phyloP scores from a whole-genome alignment of 2,329 filamentous ascomycete species.

The Arachnomyces sp. region DNA sequence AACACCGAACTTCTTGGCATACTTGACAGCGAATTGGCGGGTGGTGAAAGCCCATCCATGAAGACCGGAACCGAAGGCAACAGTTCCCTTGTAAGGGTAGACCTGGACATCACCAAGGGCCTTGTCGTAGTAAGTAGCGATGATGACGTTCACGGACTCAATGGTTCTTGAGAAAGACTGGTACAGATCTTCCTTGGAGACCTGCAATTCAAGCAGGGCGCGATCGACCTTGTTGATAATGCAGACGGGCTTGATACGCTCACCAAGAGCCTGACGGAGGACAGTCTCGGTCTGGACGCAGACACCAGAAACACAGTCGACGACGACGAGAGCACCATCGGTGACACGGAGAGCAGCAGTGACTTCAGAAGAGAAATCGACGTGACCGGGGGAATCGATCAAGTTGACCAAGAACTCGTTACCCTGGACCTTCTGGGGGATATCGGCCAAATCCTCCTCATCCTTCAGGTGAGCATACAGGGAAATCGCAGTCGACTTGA shows the following conservation, averaged over 20 bases:
- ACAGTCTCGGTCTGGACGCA: slow-evolving; percentile 99
- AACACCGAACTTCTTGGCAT: slow-evolving; percentile 99
- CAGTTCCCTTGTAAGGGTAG: slow-evolving; percentile 93
- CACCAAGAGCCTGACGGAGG: slow-evolving; percentile 94
- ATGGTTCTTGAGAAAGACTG: slow-evolving; percentile 99
- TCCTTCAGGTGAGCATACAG: slow-evolving; percentile 80
- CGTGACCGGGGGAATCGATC: slow-evolving; percentile 99
- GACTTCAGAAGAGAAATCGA: slow-evolving; percentile 99
- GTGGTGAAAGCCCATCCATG: slow-evolving; percentile 99
- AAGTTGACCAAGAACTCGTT: slow-evolving; percentile 99
- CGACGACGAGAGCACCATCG: slow-evolving; percentile 97
- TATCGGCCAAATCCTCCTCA: slow-evolving; percentile 87
- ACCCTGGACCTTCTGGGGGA: slow-evolving; percentile 78
- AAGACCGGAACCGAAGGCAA: slow-evolving; percentile 98
- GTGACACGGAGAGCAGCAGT: slow-evolving; percentile 99
- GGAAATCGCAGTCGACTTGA: slow-evolving; percentile 99
- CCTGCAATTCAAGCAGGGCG: slow-evolving; percentile 97
- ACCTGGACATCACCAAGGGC: slow-evolving; percentile 95
- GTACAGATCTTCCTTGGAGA: slow-evolving; percentile 98
- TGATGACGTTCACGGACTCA: slow-evolving; percentile 99
- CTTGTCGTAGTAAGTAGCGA: slow-evolving; percentile 98
- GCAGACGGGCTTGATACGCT: slow-evolving; percentile 99
- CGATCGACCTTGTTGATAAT: slow-evolving; percentile 99
- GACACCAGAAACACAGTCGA: slow-evolving; percentile 99
- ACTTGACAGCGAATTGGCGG: slow-evolving; percentile 90